Conservation (phyloP, 2,329 filamentous ascomycete species). For the Fusarium sp. region DNA sequence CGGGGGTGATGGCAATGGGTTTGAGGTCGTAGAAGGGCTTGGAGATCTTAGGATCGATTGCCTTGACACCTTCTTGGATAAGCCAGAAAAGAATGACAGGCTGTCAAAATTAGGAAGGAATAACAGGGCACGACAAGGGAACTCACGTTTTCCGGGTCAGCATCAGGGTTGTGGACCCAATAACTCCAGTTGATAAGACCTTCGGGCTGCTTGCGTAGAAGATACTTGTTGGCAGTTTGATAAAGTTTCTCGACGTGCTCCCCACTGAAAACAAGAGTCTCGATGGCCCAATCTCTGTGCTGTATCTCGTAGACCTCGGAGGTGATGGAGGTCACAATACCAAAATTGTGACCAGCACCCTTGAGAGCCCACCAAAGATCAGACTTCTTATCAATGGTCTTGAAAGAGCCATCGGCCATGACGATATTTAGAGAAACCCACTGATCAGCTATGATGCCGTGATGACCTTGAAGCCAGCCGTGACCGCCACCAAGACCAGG, state of each 20-base stretch:
- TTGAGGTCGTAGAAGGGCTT: slow-evolving; percentile 60
- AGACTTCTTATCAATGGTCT: slow-evolving; percentile 38
- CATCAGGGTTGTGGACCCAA: slow-evolving; percentile 56
- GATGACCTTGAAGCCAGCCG: slow-evolving; percentile 48
- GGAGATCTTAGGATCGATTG: slow-evolving; percentile 57
- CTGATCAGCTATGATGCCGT: slow-evolving; percentile 52
- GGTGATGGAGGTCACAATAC: slow-evolving; percentile 48
- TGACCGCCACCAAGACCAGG: slow-evolving; percentile 51
- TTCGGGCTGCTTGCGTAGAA: slow-evolving; percentile 57
- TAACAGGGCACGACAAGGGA: rapidly evolving
- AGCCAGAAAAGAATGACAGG: slow-evolving; percentile 59
- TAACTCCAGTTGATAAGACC: slow-evolving; percentile 65
- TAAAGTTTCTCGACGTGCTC: slow-evolving; percentile 65
- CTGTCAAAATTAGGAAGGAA: slow-evolving; percentile 32
- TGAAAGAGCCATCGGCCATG: slow-evolving; percentile 47
- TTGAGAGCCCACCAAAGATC: slow-evolving; percentile 55
- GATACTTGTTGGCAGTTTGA: slow-evolving; percentile 58
- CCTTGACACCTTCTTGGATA: slow-evolving; percentile 58
- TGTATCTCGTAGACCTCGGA: slow-evolving; percentile 51
- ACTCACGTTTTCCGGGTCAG: slow-evolving; percentile 58
- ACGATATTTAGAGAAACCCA: slow-evolving; percentile 52
- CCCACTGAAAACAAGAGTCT: slow-evolving; percentile 60
- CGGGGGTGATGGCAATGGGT: slow-evolving; percentile 52
- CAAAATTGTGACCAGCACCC: slow-evolving; percentile 54
- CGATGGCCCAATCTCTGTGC: slow-evolving; percentile 44